A percentile compares a stretch with the other conserved stretches of the same genome.
Conservation (phyloP, 2,329 filamentous ascomycete genomes). For the Cordyceps cateniannulata region DNA sequence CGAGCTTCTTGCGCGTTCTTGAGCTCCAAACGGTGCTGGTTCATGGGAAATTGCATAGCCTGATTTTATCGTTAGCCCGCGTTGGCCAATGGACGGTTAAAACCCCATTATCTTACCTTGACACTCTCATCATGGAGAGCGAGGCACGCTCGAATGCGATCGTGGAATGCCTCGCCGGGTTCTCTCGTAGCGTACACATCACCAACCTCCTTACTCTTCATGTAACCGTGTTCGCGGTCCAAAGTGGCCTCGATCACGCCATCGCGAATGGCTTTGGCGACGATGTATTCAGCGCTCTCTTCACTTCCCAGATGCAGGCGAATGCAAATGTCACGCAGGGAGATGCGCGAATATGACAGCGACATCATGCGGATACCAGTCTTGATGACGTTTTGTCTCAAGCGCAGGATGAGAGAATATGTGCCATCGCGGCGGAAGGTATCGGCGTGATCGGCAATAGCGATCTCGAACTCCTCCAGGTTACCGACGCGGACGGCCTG, state of each 20-base stretch:
- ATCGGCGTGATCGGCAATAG: conserved; percentile 72
- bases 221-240: conserved; percentile 90
- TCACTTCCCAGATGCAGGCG: conserved; percentile 89
- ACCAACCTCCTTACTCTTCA: conserved; percentile 96
- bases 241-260: conserved; percentile 94
- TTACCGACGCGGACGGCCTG: conserved; percentile 96
- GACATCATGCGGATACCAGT: conserved; percentile 99
- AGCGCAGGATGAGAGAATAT: conserved; percentile 87
- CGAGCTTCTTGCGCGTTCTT: conserved; percentile 99
- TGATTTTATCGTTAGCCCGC: conserved; percentile 27
- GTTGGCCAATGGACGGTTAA: too few relatives aligned
- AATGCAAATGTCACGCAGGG: conserved; percentile 93
- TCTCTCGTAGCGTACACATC: conserved; percentile 96
- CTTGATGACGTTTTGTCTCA: conserved; percentile 98
- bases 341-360: conserved; percentile 94
- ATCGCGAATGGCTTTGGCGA: conserved; percentile 95
- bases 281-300: conserved; percentile 98
- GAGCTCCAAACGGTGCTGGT: conserved; percentile 92
- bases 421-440: conserved; percentile 91
- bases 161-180: conserved; percentile 95
- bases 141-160: conserved; percentile 87
- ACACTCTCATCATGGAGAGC: conserved; percentile 95
- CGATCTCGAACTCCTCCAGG: conserved; percentile 83
- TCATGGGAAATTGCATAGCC: conserved; percentile 99
- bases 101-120: conserved; percentile 56